A percentile compares a stretch with the other conserved stretches of the same genome.
phyloP scores from a whole-genome alignment of 805 yeast species.

The Saccharomycopsis capsularis region DNA sequence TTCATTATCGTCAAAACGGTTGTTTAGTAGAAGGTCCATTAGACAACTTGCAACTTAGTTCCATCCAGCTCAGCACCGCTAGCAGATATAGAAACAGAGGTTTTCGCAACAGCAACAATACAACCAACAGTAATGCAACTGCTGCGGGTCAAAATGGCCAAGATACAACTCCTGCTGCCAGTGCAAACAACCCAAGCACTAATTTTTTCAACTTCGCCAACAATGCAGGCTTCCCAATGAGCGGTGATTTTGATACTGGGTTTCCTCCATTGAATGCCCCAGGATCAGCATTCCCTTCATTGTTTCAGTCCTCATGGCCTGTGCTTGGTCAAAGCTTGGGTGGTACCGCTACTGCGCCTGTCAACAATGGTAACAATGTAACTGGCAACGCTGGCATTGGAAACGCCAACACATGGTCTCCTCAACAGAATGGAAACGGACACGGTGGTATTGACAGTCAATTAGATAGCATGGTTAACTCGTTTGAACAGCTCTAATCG shows the following conservation, averaged over 20 bases:
- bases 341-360: conserved; percentile 96
- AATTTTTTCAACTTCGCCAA: too few relatives aligned
- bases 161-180: background rate
- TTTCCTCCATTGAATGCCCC: background rate
- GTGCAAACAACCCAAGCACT: background rate
- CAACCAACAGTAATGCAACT: background rate
- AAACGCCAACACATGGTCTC: conserved; percentile 25
- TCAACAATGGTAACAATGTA: conserved; percentile 93
- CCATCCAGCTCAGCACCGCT: conserved; percentile 7
- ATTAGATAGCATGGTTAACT: background rate
- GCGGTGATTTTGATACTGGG: conserved; percentile 1
- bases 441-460: background rate
- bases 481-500: too few relatives aligned
- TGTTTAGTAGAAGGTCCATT: conserved; percentile 87
- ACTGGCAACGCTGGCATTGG: conserved; percentile 93
- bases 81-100: background rate
- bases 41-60: conserved; percentile 57
- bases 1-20: conserved; percentile 76
- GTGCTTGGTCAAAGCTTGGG: conserved; percentile 41
- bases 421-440: background rate
- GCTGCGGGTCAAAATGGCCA: background rate
- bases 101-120: background rate
- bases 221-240: background rate
- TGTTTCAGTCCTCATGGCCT: conserved; percentile 10
- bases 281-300: background rate